Evolutionary conservation across 2,329 filamentous ascomycete genomes (phyloP).

Genomic region (Intubia oerlemansii): DNA sequence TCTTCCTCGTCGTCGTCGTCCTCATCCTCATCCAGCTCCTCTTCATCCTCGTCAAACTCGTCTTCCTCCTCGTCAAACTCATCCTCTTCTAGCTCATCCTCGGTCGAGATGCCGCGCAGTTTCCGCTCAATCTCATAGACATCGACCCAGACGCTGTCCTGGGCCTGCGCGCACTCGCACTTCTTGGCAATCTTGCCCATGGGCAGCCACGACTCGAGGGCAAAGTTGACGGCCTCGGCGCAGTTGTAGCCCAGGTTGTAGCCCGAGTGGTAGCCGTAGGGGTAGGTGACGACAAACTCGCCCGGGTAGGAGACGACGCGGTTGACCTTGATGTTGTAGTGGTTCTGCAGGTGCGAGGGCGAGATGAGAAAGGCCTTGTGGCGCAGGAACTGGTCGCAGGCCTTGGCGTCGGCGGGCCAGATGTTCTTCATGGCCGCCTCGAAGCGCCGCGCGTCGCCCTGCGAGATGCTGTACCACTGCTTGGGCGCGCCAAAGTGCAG

Average conservation of each 20-base stretch:
- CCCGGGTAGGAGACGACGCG: slow-evolving; percentile 87
- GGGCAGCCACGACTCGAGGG: slow-evolving; percentile 81
- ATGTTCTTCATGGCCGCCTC: slow-evolving; percentile 89
- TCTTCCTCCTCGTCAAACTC: slow-evolving; percentile 32
- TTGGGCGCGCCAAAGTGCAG: slow-evolving; percentile 97
- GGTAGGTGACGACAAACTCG: slow-evolving; percentile 96
- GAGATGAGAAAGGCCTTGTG: slow-evolving; percentile 98
- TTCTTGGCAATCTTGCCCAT: slow-evolving; percentile 93
- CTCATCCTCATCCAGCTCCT: slow-evolving; percentile 32
- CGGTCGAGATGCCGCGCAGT: slow-evolving; percentile 69
- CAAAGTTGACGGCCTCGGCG: slow-evolving; percentile 96
- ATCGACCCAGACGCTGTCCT: slow-evolving; percentile 97
- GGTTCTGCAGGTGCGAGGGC: slow-evolving; percentile 62
- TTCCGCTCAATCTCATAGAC: slow-evolving; percentile 92
- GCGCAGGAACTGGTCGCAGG: slow-evolving; percentile 84
- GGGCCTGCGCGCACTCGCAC: slow-evolving; percentile 83
- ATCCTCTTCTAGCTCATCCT: too few species aligned
- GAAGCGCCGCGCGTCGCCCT: slow-evolving; percentile 80
- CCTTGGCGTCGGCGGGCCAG: slow-evolving; percentile 88
- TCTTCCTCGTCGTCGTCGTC: slow-evolving; percentile 43
- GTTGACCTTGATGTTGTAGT: slow-evolving; percentile 92
- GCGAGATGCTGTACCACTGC: slow-evolving; percentile 98
- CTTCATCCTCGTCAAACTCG: slow-evolving; percentile 34
- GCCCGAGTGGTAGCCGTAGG: slow-evolving; percentile 94
- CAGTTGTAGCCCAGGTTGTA: slow-evolving; percentile 98